Evolutionary conservation across 495 filamentous ascomycete genomes (phyloP), one percentile per base, ranked within the genome.

Genomic region (Aspergillus wentii): DNA sequence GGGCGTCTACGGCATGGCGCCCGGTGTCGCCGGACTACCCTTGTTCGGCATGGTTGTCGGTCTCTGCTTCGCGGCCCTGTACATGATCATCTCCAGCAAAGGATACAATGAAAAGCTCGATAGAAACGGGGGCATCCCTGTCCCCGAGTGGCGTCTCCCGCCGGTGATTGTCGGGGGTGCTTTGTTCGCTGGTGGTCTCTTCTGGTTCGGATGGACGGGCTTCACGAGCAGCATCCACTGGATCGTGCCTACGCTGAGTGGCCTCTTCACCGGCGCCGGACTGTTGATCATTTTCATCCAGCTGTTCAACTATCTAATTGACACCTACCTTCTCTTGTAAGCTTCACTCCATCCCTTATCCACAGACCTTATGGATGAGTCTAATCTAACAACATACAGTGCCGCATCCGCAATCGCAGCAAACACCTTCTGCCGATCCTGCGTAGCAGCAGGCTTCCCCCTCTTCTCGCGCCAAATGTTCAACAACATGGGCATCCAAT

Each of bases 301-400:
- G 56, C 64, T 82, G 4, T 71, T 94, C 37, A 94, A 92, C 58
- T 94, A 94, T 57, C 71, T 94, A 20, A 83, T 94, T 37, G 88
- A 94, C 51, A 78, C 88, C 8, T 92, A 94, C 56, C 79, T 94
- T 47, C 88, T 90, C 83, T 90, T 88, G 74, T 82, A 65, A 62
- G 76, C 73, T 7, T 37, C 10, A 14, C 9, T 40, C 17, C 15
- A 23, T 10, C 9, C 6, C 18, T 7, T 6, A 1, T n/a, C 10
- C n/a, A n/a, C n/a, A n/a, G n/a, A 19, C 16, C 13, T 25, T 5
- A 22, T 25, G 9, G 9, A 28, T 7, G n/a, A 8, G 30, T 35
- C 37, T 42, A n/a, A 29, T n/a, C 26, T n/a, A 40, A 42, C 21
- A 33, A 14, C 9, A 17, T 26, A 33, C 28, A 78, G 71, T 50